A percentile compares a stretch with the other conserved stretches of the same genome.
These are phyloP conservation scores for Lentinus polychrous DNA, from an alignment of 1,284 basidiomycete genomes.

Conservation along the genomic window DNA sequence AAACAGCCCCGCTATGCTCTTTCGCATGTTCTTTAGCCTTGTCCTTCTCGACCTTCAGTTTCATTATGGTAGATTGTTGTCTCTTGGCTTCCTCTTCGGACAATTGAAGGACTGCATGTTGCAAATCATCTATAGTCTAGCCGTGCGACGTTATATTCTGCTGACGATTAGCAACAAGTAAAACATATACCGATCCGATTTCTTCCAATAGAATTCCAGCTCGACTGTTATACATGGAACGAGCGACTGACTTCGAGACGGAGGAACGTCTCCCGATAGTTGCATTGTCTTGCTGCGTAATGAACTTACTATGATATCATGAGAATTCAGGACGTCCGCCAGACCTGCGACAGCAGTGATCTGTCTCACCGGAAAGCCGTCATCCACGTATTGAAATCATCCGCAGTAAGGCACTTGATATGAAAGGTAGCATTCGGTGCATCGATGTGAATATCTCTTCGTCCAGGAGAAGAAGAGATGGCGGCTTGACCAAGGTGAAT, in stretches of 20 bases:
- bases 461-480: slow-evolving; percentile 60
- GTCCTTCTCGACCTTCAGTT: slow-evolving; percentile 16
- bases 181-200: slow-evolving; percentile 46
- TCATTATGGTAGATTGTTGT: slow-evolving; percentile 12
- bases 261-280: slow-evolving; percentile 41
- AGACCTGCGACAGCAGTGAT: neutral
- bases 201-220: slow-evolving; percentile 49
- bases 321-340: neutral
- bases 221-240: slow-evolving; percentile 32
- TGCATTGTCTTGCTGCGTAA: slow-evolving; percentile 36
- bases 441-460: slow-evolving; percentile 75
- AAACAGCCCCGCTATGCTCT: slow-evolving; percentile 17
- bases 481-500: slow-evolving; percentile 63
- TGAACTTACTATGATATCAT: slow-evolving; percentile 38
- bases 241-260: slow-evolving; percentile 19
- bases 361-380: slow-evolving; percentile 52
- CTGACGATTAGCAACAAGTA: neutral
- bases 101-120: slow-evolving; percentile 18
- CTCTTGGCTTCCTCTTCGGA: slow-evolving; percentile 19
- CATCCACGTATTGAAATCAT: slow-evolving; percentile 75
- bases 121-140: slow-evolving; percentile 25
- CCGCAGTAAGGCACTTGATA: slow-evolving; percentile 61
- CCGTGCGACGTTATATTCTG: neutral
- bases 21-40: slow-evolving; percentile 20
- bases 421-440: slow-evolving; percentile 72